Conservation (phyloP, 2,329 filamentous ascomycete species). For the Pochonia chlamydosporia region DNA sequence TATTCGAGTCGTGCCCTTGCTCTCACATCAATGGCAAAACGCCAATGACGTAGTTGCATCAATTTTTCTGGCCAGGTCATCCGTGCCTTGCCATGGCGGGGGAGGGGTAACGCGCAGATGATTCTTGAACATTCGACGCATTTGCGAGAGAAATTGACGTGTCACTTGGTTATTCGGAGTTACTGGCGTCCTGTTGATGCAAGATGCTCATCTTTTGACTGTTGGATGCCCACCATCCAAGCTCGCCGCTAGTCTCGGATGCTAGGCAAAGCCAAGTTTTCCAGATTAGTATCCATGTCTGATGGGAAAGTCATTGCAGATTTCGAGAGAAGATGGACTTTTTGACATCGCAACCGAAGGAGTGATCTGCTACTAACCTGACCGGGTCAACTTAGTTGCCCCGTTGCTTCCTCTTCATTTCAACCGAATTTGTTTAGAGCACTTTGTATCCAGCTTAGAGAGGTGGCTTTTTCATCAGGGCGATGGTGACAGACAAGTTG, state of each 20-base stretch:
- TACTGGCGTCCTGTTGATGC: neutral
- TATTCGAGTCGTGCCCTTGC: too few relatives aligned
- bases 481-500: too few relatives aligned
- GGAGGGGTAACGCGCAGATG: neutral
- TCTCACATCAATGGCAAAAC: too few relatives aligned
- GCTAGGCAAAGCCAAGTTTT: neutral
- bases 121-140: neutral
- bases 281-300: neutral
- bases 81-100: neutral
- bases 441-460: too few relatives aligned
- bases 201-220: neutral
- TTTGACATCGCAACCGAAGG: too few relatives aligned
- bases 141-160: neutral
- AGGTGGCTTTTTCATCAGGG: too few relatives aligned
- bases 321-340: too few relatives aligned
- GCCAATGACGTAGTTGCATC: neutral
- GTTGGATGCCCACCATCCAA: neutral
- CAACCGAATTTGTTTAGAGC: too few relatives aligned
- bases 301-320: neutral
- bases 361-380: too few relatives aligned
- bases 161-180: neutral
- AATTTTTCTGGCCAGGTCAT: neutral
- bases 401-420: too few relatives aligned
- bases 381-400: too few relatives aligned
- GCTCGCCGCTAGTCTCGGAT: neutral